Evolutionary conservation across 1,284 basidiomycete genomes (phyloP).

Genomic region (Grifola frondosa): DNA sequence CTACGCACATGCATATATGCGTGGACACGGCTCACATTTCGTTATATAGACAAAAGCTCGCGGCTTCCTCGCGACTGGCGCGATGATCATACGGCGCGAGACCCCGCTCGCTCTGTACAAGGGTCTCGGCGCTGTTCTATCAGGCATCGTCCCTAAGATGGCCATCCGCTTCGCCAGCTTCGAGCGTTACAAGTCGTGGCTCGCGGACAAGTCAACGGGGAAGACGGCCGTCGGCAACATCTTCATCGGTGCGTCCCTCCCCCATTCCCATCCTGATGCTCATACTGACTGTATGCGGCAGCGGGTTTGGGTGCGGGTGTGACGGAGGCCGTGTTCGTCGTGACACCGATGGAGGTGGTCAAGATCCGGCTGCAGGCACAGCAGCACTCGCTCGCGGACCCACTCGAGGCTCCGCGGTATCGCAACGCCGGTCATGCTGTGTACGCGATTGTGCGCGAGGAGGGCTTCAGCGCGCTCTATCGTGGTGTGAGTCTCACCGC

Average conservation of each 20-base stretch:
- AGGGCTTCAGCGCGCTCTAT: conserved; percentile 86
- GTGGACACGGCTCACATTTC: no score
- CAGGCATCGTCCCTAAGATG: conserved; percentile 99
- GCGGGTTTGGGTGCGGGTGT: conserved; percentile 89
- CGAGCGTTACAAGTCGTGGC: conserved; percentile 87
- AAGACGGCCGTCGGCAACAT: conserved; percentile 74
- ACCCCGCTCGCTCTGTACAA: conserved; percentile 97
- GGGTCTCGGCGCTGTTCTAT: conserved; percentile 95
- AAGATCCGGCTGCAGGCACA: conserved; percentile 99
- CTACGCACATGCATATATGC: no score
- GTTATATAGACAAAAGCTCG: conserved; percentile 80
- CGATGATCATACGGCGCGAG: conserved; percentile 88
- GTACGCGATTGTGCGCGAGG: conserved; percentile 93
- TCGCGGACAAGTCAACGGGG: conserved; percentile 78
- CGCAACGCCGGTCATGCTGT: conserved; percentile 96
- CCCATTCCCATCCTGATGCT: not conserved
- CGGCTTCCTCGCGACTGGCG: conserved; percentile 92
- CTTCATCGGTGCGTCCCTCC: conserved; percentile 63
- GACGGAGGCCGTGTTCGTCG: conserved; percentile 92
- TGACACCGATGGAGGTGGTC: conserved; percentile 99
- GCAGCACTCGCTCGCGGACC: conserved; percentile 96
- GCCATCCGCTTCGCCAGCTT: conserved; percentile 98
- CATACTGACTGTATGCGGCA: no score
- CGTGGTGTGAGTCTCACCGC: conserved; percentile 94
- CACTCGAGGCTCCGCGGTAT: conserved; percentile 91